phyloP scores from a whole-genome alignment of 805 yeast species.

The Hanseniaspora lindneri region DNA sequence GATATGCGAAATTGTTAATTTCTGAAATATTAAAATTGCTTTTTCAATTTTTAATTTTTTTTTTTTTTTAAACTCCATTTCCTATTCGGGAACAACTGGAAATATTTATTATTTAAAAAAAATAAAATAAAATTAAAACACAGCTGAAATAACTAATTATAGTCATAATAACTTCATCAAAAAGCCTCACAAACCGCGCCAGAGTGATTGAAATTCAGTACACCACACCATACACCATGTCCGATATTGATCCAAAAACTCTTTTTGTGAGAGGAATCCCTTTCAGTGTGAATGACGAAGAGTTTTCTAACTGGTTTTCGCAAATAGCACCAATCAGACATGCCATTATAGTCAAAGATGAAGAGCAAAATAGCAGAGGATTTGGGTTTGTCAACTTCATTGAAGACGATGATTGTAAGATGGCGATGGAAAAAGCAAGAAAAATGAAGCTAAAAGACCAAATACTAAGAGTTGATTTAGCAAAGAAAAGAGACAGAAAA shows the following conservation, averaged over 20 bases:
- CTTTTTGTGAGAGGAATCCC: conserved; percentile 83
- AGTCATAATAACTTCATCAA: background rate
- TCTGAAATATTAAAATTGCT: no score
- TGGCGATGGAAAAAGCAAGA: conserved; percentile 59
- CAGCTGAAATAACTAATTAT: no score
- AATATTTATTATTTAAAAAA: background rate
- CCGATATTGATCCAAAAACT: conserved; percentile 37
- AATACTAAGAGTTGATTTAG: conserved; percentile 66
- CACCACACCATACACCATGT: background rate
- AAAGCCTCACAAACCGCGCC: no score
- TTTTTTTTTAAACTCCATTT: background rate
- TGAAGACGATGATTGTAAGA: conserved; percentile 66
- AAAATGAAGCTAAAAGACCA: conserved; percentile 54
- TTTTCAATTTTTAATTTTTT: background rate
- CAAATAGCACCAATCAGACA: conserved; percentile 91
- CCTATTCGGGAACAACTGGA: background rate
- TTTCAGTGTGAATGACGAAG: conserved; percentile 63
- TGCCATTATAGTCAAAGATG: conserved; percentile 79
- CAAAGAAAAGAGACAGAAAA: conserved; percentile 78
- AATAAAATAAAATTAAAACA: background rate
- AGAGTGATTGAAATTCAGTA: background rate
- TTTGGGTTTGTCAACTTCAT: conserved; percentile 92
- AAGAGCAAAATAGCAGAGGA: conserved; percentile 68
- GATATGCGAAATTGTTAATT: no score
- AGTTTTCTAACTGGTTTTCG: conserved; percentile 73